Conservation (phyloP, 2,329 filamentous ascomycete species). For the Aspergillus brunneoviolaceus region DNA sequence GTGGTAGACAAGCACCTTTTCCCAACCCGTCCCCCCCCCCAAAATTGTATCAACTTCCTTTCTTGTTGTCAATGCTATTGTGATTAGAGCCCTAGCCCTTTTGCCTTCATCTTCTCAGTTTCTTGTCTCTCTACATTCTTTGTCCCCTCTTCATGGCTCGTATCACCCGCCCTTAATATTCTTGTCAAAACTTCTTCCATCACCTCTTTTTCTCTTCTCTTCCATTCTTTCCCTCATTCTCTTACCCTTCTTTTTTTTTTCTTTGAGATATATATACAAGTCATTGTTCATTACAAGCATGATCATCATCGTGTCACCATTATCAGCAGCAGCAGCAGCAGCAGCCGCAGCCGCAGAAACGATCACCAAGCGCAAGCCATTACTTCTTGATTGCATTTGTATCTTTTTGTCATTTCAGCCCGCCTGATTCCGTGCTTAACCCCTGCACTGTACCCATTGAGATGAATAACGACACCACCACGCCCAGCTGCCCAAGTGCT, state of each 20-base stretch:
- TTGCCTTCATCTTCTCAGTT: background rate
- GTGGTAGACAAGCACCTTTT: constrained; percentile 45
- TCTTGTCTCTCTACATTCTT: background rate
- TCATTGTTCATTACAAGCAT: background rate
- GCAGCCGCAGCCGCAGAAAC: too few relatives aligned
- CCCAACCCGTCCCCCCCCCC: background rate
- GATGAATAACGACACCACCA: too few relatives aligned
- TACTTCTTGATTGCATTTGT: too few relatives aligned
- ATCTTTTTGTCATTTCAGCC: too few relatives aligned
- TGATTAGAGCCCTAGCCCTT: background rate
- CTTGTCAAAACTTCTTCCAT: background rate
- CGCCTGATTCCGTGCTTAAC: too few relatives aligned
- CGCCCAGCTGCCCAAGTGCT: too few relatives aligned
- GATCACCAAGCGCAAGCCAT: too few relatives aligned
- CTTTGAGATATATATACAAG: background rate
- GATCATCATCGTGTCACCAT: background rate
- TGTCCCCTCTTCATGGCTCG: background rate
- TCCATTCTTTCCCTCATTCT: background rate
- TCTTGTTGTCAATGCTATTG: constrained; percentile 4
- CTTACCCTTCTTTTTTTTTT: background rate
- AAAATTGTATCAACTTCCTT: background rate
- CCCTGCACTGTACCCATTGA: too few relatives aligned
- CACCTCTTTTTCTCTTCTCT: background rate
- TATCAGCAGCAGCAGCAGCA: too few relatives aligned
- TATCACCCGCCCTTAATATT: background rate